phyloP scores from a whole-genome alignment of 768 basidiomycete genomes.

The Tulasnella sp. region DNA sequence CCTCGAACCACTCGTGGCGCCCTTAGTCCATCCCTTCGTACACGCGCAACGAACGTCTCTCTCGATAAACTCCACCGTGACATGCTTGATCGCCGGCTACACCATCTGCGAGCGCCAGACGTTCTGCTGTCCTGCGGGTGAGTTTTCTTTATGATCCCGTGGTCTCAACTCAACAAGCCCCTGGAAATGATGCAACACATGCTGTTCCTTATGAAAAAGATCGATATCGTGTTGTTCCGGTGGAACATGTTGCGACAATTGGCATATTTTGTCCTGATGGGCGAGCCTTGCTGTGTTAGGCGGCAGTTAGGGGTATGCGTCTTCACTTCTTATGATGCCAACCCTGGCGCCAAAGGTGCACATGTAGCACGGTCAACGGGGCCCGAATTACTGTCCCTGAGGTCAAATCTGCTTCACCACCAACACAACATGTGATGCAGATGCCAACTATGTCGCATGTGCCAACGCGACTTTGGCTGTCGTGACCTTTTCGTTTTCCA shows the following conservation, averaged over 20 bases:
- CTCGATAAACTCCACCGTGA: not conserved
- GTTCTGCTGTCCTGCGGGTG: conserved; percentile 4
- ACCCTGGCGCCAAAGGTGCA: not conserved
- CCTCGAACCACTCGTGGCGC: too few relatives aligned
- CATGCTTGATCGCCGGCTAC: not conserved
- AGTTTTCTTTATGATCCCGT: not conserved
- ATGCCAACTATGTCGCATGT: conserved; percentile 1
- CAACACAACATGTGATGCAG: not conserved
- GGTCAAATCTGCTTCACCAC: not conserved
- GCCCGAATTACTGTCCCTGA: not conserved
- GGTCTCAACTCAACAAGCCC: not conserved
- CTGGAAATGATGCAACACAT: not conserved
- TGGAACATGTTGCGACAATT: not conserved
- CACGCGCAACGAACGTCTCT: too few relatives aligned
- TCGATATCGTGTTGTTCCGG: not conserved
- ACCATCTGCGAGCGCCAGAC: not conserved
- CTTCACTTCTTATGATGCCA: not conserved
- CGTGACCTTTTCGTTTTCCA: not conserved
- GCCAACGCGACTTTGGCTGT: conserved; percentile 2
- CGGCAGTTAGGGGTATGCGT: not conserved
- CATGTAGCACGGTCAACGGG: not conserved
- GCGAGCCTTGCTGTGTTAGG: not conserved
- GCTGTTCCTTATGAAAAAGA: not conserved
- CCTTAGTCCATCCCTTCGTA: too few relatives aligned
- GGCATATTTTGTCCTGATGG: not conserved